These are phyloP conservation scores for Neostapfia colusana DNA, from an alignment of 176 grass and related monocot species.

Conservation along the genomic window DNA sequence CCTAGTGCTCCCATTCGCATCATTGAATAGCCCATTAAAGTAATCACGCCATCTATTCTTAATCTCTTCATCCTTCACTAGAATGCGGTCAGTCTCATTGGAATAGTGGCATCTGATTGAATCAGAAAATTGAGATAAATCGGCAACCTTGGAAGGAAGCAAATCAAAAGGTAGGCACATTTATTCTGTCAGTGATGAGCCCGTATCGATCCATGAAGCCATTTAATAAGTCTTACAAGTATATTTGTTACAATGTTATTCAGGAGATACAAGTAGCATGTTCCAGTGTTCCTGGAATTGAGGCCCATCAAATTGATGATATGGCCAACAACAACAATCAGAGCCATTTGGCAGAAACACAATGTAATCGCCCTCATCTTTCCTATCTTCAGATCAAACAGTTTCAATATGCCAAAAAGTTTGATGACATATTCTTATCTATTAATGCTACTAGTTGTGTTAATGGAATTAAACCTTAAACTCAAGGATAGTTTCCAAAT, in stretches of 20 bases:
- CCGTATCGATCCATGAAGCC: not conserved
- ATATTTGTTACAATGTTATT: slow-evolving; percentile 27
- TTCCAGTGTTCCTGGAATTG: slow-evolving; percentile 16
- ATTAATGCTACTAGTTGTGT: slow-evolving; percentile 11
- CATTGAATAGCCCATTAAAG: too few species aligned
- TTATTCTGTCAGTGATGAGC: slow-evolving; percentile 18
- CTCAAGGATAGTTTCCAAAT: not conserved
- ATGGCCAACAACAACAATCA: not conserved
- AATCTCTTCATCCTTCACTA: too few species aligned
- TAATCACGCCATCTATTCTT: too few species aligned
- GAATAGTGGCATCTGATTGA: too few species aligned
- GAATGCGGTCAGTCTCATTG: too few species aligned
- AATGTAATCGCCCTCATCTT: slow-evolving; percentile 32
- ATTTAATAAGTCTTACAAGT: not conserved
- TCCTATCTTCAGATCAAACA: not conserved
- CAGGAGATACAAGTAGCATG: slow-evolving; percentile 34
- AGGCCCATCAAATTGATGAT: slow-evolving; percentile 26
- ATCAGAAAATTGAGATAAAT: slow-evolving; percentile 34
- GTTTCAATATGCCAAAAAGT: not conserved
- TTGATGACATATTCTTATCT: slow-evolving; percentile 19
- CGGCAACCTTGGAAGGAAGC: not conserved
- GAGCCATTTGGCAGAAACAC: slow-evolving; percentile 12
- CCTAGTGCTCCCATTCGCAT: too few species aligned
- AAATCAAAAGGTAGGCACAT: slow-evolving; percentile 42
- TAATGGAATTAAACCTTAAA: slow-evolving; percentile 15